Conservation (phyloP, 2,329 filamentous ascomycete genomes). For the Fusarium napiforme region DNA sequence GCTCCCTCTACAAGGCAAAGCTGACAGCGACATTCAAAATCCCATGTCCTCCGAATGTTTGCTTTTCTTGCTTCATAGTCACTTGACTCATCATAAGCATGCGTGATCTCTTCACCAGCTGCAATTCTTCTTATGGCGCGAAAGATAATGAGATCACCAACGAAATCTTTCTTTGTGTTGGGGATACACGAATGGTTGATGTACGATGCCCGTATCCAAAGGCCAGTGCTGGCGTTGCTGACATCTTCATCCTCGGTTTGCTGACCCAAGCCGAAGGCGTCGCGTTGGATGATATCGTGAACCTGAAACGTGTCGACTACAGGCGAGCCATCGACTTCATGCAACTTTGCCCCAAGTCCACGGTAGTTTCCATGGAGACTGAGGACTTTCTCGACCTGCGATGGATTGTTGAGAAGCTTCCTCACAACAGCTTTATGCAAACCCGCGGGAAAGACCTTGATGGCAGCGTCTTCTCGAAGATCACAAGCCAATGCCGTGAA, state of each 20-base stretch:
- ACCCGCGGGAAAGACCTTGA: slow-evolving; percentile 47
- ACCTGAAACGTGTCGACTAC: slow-evolving; percentile 48
- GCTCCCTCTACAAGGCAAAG: slow-evolving; percentile 49
- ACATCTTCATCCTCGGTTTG: slow-evolving; percentile 45
- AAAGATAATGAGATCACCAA: slow-evolving; percentile 55
- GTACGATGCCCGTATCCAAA: slow-evolving; percentile 54
- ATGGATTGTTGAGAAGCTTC: slow-evolving; percentile 45
- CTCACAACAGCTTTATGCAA: slow-evolving; percentile 45
- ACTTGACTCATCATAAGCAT: slow-evolving; percentile 46
- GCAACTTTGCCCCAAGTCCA: slow-evolving; percentile 30
- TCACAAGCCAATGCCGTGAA: slow-evolving; percentile 49
- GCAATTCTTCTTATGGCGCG: slow-evolving; percentile 49
- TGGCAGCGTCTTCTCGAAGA: slow-evolving; percentile 39
- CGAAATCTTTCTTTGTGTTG: slow-evolving; percentile 51
- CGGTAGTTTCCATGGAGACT: slow-evolving; percentile 44
- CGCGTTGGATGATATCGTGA: slow-evolving; percentile 49
- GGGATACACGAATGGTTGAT: slow-evolving; percentile 56
- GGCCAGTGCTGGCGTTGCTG: slow-evolving; percentile 49
- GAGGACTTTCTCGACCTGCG: slow-evolving; percentile 36
- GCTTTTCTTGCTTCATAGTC: slow-evolving; percentile 40
- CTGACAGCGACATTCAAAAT: slow-evolving; percentile 51
- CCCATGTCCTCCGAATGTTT: slow-evolving; percentile 47
- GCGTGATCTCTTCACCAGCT: slow-evolving; percentile 49
- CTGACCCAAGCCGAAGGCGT: slow-evolving; percentile 48
- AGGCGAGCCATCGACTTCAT: slow-evolving; percentile 42